Conservation (phyloP, 2,329 filamentous ascomycete genomes). For the Nigrospora sphaerica region DNA sequence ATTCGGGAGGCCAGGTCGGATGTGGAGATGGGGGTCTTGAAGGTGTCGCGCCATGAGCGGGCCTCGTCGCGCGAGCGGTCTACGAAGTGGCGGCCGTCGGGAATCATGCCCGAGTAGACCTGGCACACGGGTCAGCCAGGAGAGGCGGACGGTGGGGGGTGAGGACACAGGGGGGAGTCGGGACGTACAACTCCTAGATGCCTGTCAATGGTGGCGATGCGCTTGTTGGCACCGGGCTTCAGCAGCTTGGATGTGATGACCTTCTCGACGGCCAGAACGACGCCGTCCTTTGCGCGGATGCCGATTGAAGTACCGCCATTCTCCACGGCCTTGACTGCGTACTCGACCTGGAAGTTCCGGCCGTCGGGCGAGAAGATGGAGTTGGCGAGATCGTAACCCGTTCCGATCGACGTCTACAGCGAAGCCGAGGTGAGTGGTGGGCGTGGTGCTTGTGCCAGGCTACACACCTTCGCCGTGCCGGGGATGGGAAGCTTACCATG, state of each 20-base stretch:
- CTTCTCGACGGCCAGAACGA: constrained; percentile 95
- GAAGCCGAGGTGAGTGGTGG: not conserved
- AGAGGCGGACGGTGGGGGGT: not conserved
- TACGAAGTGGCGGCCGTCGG: constrained; percentile 92
- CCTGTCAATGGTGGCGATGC: constrained; percentile 89
- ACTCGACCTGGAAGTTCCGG: constrained; percentile 98
- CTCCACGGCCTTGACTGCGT: constrained; percentile 97
- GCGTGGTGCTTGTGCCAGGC: no score
- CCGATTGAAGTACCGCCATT: constrained; percentile 95
- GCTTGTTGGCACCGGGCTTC: constrained; percentile 92
- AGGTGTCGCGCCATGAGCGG: constrained; percentile 80
- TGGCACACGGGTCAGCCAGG: constrained; percentile 26
- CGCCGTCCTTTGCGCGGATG: constrained; percentile 94
- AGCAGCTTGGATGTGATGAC: constrained; percentile 91
- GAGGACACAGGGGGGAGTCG: not conserved
- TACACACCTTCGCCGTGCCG: no score
- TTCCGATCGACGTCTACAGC: constrained; percentile 92
- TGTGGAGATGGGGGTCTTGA: constrained; percentile 90
- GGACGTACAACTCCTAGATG: constrained; percentile 82
- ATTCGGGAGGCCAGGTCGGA: constrained; percentile 85
- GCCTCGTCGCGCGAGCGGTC: constrained; percentile 92
- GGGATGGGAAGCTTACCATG: not conserved
- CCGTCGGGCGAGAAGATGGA: constrained; percentile 99
- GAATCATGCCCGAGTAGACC: constrained; percentile 91
- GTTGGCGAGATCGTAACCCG: constrained; percentile 98